Conservation (phyloP, 495 filamentous ascomycete genomes). For the Lepidopterella palustris region DNA sequence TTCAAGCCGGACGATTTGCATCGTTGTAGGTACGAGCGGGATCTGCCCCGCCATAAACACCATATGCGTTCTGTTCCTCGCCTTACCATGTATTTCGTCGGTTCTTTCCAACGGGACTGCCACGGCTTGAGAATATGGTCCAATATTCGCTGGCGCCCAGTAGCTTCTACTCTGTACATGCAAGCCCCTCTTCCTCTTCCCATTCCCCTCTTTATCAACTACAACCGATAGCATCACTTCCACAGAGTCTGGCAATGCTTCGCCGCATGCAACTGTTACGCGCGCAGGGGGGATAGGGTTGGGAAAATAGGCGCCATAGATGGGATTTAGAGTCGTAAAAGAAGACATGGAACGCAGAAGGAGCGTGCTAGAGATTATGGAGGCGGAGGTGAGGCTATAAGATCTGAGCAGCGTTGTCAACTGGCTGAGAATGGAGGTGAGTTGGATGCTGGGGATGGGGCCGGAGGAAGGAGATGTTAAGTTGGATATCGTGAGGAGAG, state of each 20-base stretch:
- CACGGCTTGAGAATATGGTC: conserved; percentile 91
- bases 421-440: conserved; percentile 31
- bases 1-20: conserved; percentile 47
- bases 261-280: conserved; percentile 73
- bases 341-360: conserved; percentile 72
- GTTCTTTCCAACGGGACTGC: conserved; percentile 41
- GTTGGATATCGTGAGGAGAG: conserved; percentile 4
- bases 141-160: conserved; percentile 98
- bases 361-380: conserved; percentile 69
- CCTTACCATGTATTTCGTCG: not conserved
- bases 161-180: conserved; percentile 93
- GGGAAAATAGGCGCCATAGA: conserved; percentile 64
- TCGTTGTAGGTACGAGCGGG: conserved; percentile 73
- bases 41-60: conserved; percentile 83
- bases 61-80: conserved; percentile 21
- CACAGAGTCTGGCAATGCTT: conserved; percentile 48
- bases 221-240: conserved; percentile 57
- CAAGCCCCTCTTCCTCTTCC: conserved; percentile 47
- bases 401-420: conserved; percentile 11
- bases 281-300: conserved; percentile 77
- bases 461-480: conserved; percentile 30
- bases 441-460: conserved; percentile 25
- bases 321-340: conserved; percentile 64
- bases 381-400: conserved; percentile 37
- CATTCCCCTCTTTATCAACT: conserved; percentile 31